These are phyloP conservation scores for Sporormia fimetaria DNA, from an alignment of 495 filamentous ascomycete genomes.

Conservation along the genomic window DNA sequence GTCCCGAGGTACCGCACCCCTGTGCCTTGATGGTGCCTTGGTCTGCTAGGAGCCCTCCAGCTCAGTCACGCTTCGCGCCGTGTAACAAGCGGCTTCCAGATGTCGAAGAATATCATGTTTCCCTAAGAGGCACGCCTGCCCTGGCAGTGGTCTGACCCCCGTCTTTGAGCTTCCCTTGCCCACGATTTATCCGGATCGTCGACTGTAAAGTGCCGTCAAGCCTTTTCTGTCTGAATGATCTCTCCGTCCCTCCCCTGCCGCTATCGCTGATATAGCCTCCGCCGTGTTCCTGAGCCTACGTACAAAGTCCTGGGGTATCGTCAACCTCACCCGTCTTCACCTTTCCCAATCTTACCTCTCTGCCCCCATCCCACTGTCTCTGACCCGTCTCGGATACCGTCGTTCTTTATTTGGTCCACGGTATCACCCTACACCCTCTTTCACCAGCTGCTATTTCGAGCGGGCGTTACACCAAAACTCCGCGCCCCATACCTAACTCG, in stretches of 20 bases:
- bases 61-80: constrained; percentile 25
- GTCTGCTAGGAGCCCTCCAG: constrained; percentile 22
- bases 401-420: constrained; percentile 24
- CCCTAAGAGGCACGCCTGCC: constrained; percentile 22
- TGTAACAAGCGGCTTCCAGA: constrained; percentile 28
- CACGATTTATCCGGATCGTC: constrained; percentile 29
- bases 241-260: constrained; percentile 20
- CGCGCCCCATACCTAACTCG: constrained; percentile 26
- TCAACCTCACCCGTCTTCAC: constrained; percentile 12
- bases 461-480: constrained; percentile 24
- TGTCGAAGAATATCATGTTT: constrained; percentile 25
- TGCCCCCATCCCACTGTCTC: constrained; percentile 7
- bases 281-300: constrained; percentile 23
- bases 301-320: constrained; percentile 20
- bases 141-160: constrained; percentile 26
- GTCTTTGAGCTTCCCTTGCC: constrained; percentile 16
- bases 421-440: constrained; percentile 21
- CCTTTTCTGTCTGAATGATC: constrained; percentile 27
- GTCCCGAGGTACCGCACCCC: constrained; percentile 30
- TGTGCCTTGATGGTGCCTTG: constrained; percentile 23
- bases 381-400: constrained; percentile 19
- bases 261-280: constrained; percentile 27
- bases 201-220: constrained; percentile 25
- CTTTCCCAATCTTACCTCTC: constrained; percentile 13
- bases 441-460: constrained; percentile 26